These are phyloP conservation scores for Gorgonomyces haynaldii DNA, from an alignment of 192 early-diverging fungal species.

Conservation along the genomic window DNA sequence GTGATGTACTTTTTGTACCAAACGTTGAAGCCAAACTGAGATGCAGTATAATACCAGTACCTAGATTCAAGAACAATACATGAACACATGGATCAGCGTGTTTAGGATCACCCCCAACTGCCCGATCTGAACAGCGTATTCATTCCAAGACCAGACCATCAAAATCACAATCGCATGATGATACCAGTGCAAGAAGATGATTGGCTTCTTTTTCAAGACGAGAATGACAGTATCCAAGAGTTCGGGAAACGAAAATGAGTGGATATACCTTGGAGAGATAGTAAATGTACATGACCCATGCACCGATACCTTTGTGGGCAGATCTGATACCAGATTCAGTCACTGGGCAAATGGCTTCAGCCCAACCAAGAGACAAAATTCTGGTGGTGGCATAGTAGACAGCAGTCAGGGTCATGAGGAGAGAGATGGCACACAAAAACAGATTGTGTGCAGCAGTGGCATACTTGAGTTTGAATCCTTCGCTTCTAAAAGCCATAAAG, in stretches of 20 bases:
- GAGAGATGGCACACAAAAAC: constrained; percentile 19
- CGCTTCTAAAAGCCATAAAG: constrained; percentile 11
- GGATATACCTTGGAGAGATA: constrained; percentile 38
- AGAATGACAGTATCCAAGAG: constrained; percentile 39
- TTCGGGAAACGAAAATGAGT: constrained; percentile 34
- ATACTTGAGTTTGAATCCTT: constrained; percentile 9
- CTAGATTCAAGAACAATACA: no score
- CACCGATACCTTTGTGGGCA: constrained; percentile 10
- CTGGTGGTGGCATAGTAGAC: not conserved
- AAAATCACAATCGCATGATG: constrained; percentile 42
- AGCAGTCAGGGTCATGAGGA: constrained; percentile 20
- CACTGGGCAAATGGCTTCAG: constrained; percentile 12
- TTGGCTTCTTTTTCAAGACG: constrained; percentile 38
- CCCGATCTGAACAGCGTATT: constrained; percentile 24
- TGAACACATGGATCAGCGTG: constrained; percentile 35
- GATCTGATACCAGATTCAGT: constrained; percentile 32
- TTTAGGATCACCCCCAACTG: constrained; percentile 31
- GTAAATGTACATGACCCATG: constrained; percentile 33
- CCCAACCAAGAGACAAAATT: no score
- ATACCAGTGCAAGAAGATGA: constrained; percentile 45
- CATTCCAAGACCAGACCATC: constrained; percentile 40
- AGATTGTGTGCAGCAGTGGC: constrained; percentile 20
- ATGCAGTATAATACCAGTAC: constrained; percentile 36
- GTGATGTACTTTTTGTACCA: constrained; percentile 46
- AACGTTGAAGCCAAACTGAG: constrained; percentile 22